phyloP scores from a whole-genome alignment of 148 eudicot genomes.

The Chenopodium quinoa region DNA sequence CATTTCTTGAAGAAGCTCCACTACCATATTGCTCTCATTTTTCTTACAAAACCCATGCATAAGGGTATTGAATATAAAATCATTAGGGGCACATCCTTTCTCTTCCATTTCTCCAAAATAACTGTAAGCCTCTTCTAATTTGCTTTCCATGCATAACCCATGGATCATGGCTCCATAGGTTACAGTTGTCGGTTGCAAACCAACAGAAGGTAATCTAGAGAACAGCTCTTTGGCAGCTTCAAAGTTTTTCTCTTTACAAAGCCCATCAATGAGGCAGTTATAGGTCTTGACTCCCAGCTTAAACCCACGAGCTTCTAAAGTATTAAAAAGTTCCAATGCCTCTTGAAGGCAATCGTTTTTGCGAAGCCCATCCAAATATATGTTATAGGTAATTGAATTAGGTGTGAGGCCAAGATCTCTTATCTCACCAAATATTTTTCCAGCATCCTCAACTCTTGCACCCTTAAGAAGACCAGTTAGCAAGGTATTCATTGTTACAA shows the following conservation, averaged over 20 bases:
- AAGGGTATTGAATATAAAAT: neutral
- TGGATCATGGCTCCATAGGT: slow-evolving; percentile 4
- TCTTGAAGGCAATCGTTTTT: neutral
- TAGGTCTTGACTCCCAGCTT: neutral
- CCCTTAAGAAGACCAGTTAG: neutral
- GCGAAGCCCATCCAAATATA: neutral
- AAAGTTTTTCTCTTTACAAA: neutral
- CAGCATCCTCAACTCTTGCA: neutral
- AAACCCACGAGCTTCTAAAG: neutral
- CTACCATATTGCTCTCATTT: neutral
- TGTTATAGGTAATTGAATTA: neutral
- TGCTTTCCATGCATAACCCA: neutral
- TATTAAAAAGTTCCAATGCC: neutral
- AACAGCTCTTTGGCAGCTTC: neutral
- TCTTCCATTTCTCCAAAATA: neutral
- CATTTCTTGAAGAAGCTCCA: slow-evolving; percentile 3
- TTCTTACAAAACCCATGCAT: neutral
- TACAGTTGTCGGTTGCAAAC: neutral
- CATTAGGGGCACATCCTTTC: neutral
- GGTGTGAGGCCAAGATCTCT: neutral
- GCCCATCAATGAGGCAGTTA: neutral
- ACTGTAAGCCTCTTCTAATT: neutral
- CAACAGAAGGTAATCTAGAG: neutral
- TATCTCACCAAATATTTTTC: neutral
- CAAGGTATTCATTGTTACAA: neutral